Conservation (phyloP, 345 rosid genomes). For the Acer campestre region DNA sequence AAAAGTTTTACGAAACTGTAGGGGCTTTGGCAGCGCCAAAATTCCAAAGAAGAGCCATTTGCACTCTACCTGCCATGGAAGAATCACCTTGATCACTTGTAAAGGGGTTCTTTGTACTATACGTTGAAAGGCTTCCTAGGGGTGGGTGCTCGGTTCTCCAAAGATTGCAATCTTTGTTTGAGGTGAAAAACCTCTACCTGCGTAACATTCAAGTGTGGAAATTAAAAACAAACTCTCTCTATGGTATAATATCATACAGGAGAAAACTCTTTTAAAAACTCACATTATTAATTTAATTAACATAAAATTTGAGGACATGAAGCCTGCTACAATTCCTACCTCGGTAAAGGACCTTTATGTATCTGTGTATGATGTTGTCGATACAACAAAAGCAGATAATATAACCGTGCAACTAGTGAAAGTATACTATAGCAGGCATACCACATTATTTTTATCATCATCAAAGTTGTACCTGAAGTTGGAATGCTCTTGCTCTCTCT, state of each 20-base stretch:
- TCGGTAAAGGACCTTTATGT: background rate
- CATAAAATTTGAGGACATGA: background rate
- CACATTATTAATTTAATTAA: background rate
- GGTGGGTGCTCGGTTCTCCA: slow-evolving; percentile 80
- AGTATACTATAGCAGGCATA: background rate
- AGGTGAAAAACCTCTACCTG: slow-evolving; percentile 99
- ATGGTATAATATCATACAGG: no score
- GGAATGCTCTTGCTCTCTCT: slow-evolving; percentile 96
- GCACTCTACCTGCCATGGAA: background rate
- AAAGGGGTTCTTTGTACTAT: slow-evolving; percentile 21
- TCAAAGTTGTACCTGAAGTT: slow-evolving; percentile 64
- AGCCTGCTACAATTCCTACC: background rate
- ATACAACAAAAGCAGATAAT: background rate
- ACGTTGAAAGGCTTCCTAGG: slow-evolving; percentile 80
- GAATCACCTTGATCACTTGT: background rate
- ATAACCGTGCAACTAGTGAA: background rate
- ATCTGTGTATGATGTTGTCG: background rate
- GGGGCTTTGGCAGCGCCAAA: background rate
- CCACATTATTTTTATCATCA: background rate
- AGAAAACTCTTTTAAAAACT: background rate
- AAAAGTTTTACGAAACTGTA: background rate
- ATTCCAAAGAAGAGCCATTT: background rate
- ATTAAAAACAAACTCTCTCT: background rate
- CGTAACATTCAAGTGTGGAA: slow-evolving; percentile 9
- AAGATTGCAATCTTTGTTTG: slow-evolving; percentile 85